phyloP scores from a whole-genome alignment of 2,329 filamentous ascomycete genomes.

The Tolypocladium cylindrosporum region DNA sequence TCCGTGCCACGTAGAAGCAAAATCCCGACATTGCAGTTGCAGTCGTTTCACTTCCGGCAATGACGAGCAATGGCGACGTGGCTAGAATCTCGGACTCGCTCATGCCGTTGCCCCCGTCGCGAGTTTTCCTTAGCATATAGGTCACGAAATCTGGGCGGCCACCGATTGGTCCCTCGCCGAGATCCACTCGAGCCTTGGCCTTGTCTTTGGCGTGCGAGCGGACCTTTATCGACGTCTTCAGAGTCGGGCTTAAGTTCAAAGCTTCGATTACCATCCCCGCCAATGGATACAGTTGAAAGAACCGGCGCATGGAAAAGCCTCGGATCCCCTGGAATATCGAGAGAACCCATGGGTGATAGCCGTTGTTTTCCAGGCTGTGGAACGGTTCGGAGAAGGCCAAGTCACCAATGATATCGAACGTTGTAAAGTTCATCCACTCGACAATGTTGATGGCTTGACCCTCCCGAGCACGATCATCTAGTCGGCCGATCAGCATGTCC shows the following conservation, averaged over 20 bases:
- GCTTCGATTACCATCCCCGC: not conserved
- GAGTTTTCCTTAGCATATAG: slow-evolving; percentile 21
- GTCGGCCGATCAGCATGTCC: slow-evolving; percentile 12
- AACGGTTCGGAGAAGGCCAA: slow-evolving; percentile 34
- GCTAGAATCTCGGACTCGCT: slow-evolving; percentile 21
- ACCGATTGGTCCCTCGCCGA: slow-evolving; percentile 10
- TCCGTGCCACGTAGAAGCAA: slow-evolving; percentile 18
- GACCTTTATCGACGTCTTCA: not conserved
- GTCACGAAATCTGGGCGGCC: slow-evolving; percentile 12
- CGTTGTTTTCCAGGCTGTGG: slow-evolving; percentile 18
- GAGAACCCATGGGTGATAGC: slow-evolving; percentile 16
- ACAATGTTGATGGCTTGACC: slow-evolving; percentile 13
- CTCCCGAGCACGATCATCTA: slow-evolving; percentile 7
- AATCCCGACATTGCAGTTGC: slow-evolving; percentile 19
- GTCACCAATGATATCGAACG: slow-evolving; percentile 30
- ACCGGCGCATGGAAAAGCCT: slow-evolving; percentile 3
- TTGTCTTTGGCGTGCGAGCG: slow-evolving; percentile 12
- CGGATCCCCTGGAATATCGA: slow-evolving; percentile 10
- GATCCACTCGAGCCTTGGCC: slow-evolving; percentile 9
- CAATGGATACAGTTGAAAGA: slow-evolving; percentile 5
- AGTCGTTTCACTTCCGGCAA: slow-evolving; percentile 24
- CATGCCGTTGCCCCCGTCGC: slow-evolving; percentile 18
- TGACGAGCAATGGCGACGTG: slow-evolving; percentile 11
- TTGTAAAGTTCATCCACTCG: slow-evolving; percentile 25
- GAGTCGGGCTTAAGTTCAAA: not conserved